Evolutionary conservation across 352 stramenopile genomes (phyloP).

Genomic region (Phytophthora cajani): DNA sequence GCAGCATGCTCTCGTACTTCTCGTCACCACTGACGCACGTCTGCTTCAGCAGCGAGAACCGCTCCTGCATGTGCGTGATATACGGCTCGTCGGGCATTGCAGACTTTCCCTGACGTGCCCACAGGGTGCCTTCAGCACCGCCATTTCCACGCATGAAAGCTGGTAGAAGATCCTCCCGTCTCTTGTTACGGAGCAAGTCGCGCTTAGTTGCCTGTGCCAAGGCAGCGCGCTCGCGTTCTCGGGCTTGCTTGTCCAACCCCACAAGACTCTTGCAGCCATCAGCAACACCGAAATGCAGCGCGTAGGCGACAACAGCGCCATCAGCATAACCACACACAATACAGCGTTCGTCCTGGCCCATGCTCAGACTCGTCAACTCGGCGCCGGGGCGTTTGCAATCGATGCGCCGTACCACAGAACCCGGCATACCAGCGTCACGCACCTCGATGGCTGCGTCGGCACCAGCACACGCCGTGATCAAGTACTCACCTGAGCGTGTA

Average conservation of each 20-base stretch:
- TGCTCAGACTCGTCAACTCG: conserved; percentile 71
- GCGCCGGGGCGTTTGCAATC: conserved; percentile 72
- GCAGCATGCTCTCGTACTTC: conserved; percentile 68
- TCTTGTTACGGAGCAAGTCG: conserved; percentile 71
- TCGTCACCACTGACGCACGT: conserved; percentile 68
- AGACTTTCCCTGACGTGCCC: conserved; percentile 62
- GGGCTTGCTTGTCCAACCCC: conserved; percentile 74
- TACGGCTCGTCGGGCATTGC: conserved; percentile 61
- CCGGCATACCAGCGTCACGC: conserved; percentile 64
- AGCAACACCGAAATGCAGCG: conserved; percentile 81
- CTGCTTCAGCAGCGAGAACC: conserved; percentile 73
- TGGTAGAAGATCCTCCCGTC: conserved; percentile 52
- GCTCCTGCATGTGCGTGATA: conserved; percentile 70
- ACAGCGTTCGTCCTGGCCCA: conserved; percentile 85
- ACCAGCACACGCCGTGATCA: conserved; percentile 71
- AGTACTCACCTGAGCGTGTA: conserved; percentile 80
- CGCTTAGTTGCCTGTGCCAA: conserved; percentile 77
- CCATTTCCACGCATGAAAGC: conserved; percentile 55
- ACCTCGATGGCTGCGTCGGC: conserved; percentile 80
- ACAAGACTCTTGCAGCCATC: conserved; percentile 78
- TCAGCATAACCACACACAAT: conserved; percentile 85
- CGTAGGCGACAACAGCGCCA: conserved; percentile 80
- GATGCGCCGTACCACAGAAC: conserved; percentile 71
- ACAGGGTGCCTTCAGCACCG: conserved; percentile 45
- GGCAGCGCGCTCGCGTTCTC: conserved; percentile 79